Conservation (phyloP, 768 basidiomycete genomes). For the Trametes gibbosa region DNA sequence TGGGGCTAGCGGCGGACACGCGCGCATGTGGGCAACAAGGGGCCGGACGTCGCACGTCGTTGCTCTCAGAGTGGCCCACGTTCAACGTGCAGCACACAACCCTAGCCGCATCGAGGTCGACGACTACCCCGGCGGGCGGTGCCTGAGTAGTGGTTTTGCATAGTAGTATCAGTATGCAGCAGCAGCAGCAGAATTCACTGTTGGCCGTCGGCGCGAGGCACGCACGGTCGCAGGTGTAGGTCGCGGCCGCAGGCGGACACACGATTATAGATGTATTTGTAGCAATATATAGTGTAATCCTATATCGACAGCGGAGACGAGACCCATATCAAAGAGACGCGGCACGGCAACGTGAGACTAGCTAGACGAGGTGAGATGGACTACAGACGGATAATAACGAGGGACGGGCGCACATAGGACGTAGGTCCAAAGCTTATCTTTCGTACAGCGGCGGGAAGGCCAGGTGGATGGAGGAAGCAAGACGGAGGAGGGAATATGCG, state of each 20-base stretch:
- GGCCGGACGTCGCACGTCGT: too few relatives aligned
- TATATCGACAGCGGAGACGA: conserved; percentile 15
- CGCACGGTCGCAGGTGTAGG: conserved; percentile 2
- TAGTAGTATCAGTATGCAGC: too few relatives aligned
- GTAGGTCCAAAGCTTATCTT: neutral
- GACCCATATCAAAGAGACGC: too few relatives aligned
- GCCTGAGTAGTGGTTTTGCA: too few relatives aligned
- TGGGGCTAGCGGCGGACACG: neutral
- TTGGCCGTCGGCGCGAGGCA: neutral
- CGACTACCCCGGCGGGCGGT: too few relatives aligned
- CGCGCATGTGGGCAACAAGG: too few relatives aligned
- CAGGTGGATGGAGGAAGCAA: neutral
- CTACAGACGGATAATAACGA: neutral
- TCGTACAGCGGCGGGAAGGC: neutral
- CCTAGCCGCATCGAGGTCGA: too few relatives aligned
- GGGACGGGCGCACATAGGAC: neutral
- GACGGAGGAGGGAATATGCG: neutral
- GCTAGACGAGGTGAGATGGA: neutral
- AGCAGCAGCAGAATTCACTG: neutral
- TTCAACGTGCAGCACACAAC: too few relatives aligned
- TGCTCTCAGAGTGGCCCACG: too few relatives aligned
- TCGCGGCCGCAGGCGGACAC: conserved; percentile 1
- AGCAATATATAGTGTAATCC: conserved; percentile 29
- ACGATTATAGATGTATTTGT: conserved; percentile 26
- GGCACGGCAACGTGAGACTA: neutral